These are phyloP conservation scores for Luvunga scandens DNA, from an alignment of 345 rosid genomes.

Conservation along the genomic window DNA sequence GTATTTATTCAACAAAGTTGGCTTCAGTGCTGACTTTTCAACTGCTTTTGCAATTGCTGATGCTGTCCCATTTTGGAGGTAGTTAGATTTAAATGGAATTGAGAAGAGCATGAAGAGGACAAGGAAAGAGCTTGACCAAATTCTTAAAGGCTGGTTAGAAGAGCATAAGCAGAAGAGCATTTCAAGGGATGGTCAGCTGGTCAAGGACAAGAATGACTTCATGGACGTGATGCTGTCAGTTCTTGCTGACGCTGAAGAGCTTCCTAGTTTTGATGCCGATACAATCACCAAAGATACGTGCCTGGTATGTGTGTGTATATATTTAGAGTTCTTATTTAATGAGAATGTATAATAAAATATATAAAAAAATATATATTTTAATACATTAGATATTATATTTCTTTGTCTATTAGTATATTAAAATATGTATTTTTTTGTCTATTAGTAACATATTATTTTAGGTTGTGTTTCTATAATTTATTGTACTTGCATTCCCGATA, in stretches of 20 bases:
- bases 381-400: no score
- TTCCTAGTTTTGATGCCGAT: constrained; percentile 16
- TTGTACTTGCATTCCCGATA: not conserved
- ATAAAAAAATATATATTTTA: no score
- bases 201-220: constrained; percentile 22
- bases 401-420: no score
- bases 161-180: constrained; percentile 24
- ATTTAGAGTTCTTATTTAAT: no score
- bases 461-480: no score
- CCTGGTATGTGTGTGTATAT: constrained; percentile 18
- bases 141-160: constrained; percentile 20
- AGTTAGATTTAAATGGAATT: constrained; percentile 34
- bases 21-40: no score
- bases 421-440: no score
- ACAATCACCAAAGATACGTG: constrained; percentile 30
- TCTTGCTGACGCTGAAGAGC: constrained; percentile 6
- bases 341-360: no score
- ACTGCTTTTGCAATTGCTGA: constrained; percentile 23
- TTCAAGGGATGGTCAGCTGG: not conserved
- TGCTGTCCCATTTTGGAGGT: constrained; percentile 30
- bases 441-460: no score
- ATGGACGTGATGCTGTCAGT: constrained; percentile 33
- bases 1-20: no score
- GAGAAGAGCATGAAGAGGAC: constrained; percentile 29
- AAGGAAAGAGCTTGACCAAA: constrained; percentile 20